Conservation (phyloP, 345 rosid genomes). For the Eucalyptus curtisii region DNA sequence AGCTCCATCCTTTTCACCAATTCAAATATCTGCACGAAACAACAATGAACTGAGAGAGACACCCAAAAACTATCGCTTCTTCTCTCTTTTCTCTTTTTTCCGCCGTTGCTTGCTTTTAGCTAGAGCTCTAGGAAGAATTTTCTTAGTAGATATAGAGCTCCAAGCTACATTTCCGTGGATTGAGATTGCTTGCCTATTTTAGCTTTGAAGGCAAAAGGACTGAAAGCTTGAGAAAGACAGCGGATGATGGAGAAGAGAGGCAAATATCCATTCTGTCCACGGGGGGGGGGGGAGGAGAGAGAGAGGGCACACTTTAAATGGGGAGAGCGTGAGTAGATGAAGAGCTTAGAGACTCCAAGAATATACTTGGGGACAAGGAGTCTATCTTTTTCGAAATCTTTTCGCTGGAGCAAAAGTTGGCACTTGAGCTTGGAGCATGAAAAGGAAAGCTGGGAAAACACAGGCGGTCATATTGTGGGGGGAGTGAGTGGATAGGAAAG, state of each 20-base stretch:
- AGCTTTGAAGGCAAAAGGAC: neutral
- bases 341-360: conserved; percentile 2
- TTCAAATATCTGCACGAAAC: neutral
- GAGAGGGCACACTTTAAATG: neutral
- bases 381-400: conserved; percentile 6
- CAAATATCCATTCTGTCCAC: neutral
- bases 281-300: neutral
- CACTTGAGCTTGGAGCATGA: conserved; percentile 2
- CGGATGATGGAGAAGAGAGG: neutral
- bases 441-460: neutral
- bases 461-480: conserved; percentile 3
- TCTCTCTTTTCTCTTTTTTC: neutral
- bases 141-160: neutral
- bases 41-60: neutral
- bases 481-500: conserved; percentile 16
- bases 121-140: neutral
- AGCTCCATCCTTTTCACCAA: neutral
- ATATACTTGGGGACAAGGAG: conserved; percentile 14
- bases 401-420: neutral
- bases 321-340: neutral
- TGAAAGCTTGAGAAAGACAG: neutral
- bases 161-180: neutral
- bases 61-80: neutral
- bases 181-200: neutral
- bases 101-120: neutral